Evolutionary conservation across 768 basidiomycete genomes (phyloP).

Genomic region (Lactarius sp.): DNA sequence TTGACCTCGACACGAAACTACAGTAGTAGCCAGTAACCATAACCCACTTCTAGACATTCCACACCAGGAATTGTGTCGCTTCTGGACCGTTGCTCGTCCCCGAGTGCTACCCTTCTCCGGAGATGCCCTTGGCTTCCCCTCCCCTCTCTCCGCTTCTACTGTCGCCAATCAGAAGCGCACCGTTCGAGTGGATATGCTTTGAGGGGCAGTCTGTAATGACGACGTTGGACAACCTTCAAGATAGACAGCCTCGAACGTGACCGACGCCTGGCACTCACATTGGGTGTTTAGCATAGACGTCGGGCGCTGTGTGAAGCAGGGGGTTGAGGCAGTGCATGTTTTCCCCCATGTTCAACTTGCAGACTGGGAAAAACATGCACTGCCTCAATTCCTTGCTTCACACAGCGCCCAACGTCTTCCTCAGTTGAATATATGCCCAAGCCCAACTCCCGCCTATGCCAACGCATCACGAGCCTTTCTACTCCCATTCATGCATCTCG

Average conservation of each 20-base stretch:
- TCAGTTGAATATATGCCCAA: slow-evolving; percentile 67
- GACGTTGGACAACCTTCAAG: slow-evolving; percentile 70
- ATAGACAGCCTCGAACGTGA: slow-evolving; percentile 79
- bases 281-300: slow-evolving; percentile 81
- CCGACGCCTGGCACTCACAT: slow-evolving; percentile 72
- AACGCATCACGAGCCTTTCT: slow-evolving; percentile 71
- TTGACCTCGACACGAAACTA: slow-evolving; percentile 34
- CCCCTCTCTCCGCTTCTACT: slow-evolving; percentile 20
- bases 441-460: slow-evolving; percentile 52
- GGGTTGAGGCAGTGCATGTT: slow-evolving; percentile 66
- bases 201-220: slow-evolving; percentile 79
- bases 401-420: slow-evolving; percentile 56
- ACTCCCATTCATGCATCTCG: slow-evolving; percentile 62
- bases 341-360: not conserved
- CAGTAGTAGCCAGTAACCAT: slow-evolving; percentile 70
- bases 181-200: slow-evolving; percentile 85
- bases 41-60: slow-evolving; percentile 84
- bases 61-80: slow-evolving; percentile 78
- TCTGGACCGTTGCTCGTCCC: slow-evolving; percentile 74
- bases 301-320: slow-evolving; percentile 67
- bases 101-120: slow-evolving; percentile 59
- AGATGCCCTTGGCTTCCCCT: slow-evolving; percentile 27
- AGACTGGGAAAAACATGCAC: too few relatives aligned
- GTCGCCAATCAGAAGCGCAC: slow-evolving; percentile 41
- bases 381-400: too few relatives aligned